phyloP scores from a whole-genome alignment of 768 basidiomycete genomes.

The Polyporus arcularius region DNA sequence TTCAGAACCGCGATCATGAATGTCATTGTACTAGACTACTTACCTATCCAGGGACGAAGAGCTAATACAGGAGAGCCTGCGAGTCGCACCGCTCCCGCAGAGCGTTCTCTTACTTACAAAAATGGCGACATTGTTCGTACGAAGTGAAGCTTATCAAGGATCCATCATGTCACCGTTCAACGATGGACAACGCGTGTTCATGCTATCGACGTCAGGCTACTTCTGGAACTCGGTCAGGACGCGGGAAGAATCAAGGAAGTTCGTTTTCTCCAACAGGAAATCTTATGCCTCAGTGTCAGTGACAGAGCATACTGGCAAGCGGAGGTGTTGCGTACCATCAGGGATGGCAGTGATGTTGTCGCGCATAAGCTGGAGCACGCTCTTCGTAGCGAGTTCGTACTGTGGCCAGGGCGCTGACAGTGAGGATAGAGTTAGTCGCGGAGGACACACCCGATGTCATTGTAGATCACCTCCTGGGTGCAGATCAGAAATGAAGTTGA shows the following conservation, averaged over 20 bases:
- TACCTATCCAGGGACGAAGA: no score
- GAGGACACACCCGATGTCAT: not conserved
- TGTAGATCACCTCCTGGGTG: slow-evolving; percentile 50
- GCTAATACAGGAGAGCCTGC: no score
- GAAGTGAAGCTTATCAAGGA: no score
- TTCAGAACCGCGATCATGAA: no score
- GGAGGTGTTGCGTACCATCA: slow-evolving; percentile 44
- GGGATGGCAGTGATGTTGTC: slow-evolving; percentile 54
- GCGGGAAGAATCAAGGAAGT: slow-evolving; percentile 42
- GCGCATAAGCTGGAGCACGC: slow-evolving; percentile 51
- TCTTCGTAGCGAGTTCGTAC: slow-evolving; percentile 36
- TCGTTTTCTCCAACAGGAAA: slow-evolving; percentile 42
- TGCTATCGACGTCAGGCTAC: slow-evolving; percentile 19
- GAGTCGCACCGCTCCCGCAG: no score
- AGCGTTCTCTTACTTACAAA: no score
- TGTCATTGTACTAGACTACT: no score
- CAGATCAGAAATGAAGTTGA: slow-evolving; percentile 58
- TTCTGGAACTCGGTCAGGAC: slow-evolving; percentile 51
- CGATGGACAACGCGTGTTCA: not conserved
- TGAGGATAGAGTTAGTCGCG: not conserved
- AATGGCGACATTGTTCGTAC: no score
- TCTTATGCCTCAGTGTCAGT: slow-evolving; percentile 33
- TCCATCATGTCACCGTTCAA: no score
- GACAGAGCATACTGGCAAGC: not conserved
- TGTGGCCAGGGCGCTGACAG: slow-evolving; percentile 47